Percentiles rank a stretch among this genome's conserved stretches.
These are phyloP conservation scores for Apocynum venetum DNA, from an alignment of 257 asterid species.

Conservation along the genomic window DNA sequence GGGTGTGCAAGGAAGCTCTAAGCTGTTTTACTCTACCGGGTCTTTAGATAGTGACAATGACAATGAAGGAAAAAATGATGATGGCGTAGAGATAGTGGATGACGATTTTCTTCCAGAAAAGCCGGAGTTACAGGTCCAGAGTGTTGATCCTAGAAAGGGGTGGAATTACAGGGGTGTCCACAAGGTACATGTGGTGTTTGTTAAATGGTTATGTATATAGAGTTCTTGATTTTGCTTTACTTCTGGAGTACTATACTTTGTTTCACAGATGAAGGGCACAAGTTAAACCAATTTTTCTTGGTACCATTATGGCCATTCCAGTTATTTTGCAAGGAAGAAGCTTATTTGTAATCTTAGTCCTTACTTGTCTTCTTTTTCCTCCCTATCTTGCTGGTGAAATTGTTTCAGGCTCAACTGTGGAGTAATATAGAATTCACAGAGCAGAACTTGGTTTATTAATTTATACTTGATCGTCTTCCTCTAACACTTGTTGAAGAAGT, in stretches of 20 bases:
- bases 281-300: too few species aligned
- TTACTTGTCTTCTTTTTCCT: not conserved
- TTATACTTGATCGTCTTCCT: not conserved
- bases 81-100: slow-evolving; percentile 37
- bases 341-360: not conserved
- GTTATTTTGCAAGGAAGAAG: not conserved
- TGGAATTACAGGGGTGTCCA: slow-evolving; percentile 97
- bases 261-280: not conserved
- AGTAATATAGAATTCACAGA: too few species aligned
- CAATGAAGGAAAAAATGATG: slow-evolving; percentile 22
- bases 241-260: slow-evolving; percentile 1
- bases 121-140: slow-evolving; percentile 67
- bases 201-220: not conserved
- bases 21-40: slow-evolving; percentile 52
- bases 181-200: slow-evolving; percentile 41
- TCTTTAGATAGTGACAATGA: slow-evolving; percentile 30
- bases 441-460: not conserved
- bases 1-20: slow-evolving; percentile 44
- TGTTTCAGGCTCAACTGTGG: not conserved
- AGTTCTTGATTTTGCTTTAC: not conserved
- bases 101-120: slow-evolving; percentile 50
- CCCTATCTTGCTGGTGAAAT: not conserved
- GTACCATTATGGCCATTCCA: not conserved
- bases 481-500: slow-evolving; percentile 1
- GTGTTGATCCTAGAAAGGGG: slow-evolving; percentile 86